Percentiles rank a stretch among this genome's conserved stretches.
Evolutionary conservation across 352 stramenopile genomes (phyloP).

Genomic region (Pythium folliculosum): DNA sequence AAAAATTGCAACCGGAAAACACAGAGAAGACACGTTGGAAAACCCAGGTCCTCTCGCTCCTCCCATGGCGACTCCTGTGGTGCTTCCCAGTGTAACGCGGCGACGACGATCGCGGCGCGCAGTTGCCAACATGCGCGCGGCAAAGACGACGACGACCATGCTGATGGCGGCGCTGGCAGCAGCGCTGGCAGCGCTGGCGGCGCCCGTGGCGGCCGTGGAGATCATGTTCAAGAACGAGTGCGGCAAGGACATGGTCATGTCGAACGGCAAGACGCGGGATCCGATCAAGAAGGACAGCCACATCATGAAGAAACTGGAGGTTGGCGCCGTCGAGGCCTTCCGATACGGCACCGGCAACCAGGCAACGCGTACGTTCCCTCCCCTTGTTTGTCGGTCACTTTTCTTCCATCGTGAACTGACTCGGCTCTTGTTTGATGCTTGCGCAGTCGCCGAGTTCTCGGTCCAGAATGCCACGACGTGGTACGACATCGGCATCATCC

Average conservation of each 20-base stretch:
- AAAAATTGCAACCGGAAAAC: background rate
- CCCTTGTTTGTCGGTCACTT: background rate
- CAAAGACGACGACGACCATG: background rate
- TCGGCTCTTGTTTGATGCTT: background rate
- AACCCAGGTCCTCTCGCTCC: background rate
- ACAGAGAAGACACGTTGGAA: background rate
- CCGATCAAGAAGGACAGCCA: conserved; percentile 25
- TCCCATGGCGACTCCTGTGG: background rate
- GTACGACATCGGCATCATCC: conserved; percentile 34
- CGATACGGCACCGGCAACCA: conserved; percentile 23
- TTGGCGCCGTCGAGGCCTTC: conserved; percentile 20
- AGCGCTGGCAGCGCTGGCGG: background rate
- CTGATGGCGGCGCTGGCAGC: background rate
- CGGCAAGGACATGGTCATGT: conserved; percentile 36
- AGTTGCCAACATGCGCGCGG: conserved; percentile 15
- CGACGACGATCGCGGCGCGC: background rate
- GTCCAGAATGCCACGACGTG: conserved; percentile 22
- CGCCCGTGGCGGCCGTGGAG: conserved; percentile 27
- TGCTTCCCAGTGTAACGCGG: background rate
- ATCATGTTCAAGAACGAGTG: conserved; percentile 50
- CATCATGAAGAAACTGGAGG: conserved; percentile 28
- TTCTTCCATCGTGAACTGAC: background rate
- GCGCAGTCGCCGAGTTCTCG: conserved; percentile 31
- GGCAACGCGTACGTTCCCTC: conserved; percentile 24
- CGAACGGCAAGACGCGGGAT: conserved; percentile 30